Evolutionary conservation across 768 basidiomycete genomes (phyloP).

Genomic region (Omphalotus guepiniiformis): DNA sequence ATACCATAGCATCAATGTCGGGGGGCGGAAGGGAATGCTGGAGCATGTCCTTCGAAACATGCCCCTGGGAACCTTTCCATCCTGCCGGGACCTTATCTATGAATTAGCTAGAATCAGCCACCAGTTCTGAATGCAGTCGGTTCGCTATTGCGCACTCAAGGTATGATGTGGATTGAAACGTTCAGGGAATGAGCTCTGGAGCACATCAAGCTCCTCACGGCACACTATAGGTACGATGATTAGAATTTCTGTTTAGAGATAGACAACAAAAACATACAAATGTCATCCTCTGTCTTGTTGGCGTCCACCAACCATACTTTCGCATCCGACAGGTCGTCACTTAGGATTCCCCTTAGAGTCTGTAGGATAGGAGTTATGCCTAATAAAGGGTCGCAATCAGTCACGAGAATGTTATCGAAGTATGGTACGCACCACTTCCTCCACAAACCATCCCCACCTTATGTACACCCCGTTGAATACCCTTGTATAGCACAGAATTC

Average conservation of each 20-base stretch:
- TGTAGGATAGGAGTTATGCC: slow-evolving; percentile 58
- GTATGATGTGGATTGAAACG: slow-evolving; percentile 42
- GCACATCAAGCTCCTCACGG: slow-evolving; percentile 40
- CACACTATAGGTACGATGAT: no score
- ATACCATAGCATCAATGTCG: slow-evolving; percentile 32
- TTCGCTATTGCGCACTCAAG: slow-evolving; percentile 31
- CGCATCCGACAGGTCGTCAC: slow-evolving; percentile 32
- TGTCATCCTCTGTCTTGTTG: slow-evolving; percentile 46
- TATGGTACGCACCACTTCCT: slow-evolving; percentile 40
- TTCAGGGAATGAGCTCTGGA: slow-evolving; percentile 21
- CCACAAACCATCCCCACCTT: slow-evolving; percentile 54
- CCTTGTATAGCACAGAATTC: slow-evolving; percentile 33
- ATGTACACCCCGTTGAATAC: slow-evolving; percentile 26
- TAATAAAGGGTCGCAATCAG: slow-evolving; percentile 7
- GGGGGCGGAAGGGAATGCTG: slow-evolving; percentile 35
- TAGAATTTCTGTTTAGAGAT: no score
- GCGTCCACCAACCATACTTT: slow-evolving; percentile 44
- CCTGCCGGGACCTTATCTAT: slow-evolving; percentile 25
- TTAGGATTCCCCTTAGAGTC: slow-evolving; percentile 44
- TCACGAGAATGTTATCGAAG: background rate
- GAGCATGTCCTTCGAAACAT: slow-evolving; percentile 37
- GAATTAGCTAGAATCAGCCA: no score
- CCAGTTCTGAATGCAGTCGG: no score
- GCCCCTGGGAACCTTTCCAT: slow-evolving; percentile 39
- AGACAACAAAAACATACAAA: no score